phyloP scores from a whole-genome alignment of 352 stramenopile genomes.

The Pythium folliculosum region DNA sequence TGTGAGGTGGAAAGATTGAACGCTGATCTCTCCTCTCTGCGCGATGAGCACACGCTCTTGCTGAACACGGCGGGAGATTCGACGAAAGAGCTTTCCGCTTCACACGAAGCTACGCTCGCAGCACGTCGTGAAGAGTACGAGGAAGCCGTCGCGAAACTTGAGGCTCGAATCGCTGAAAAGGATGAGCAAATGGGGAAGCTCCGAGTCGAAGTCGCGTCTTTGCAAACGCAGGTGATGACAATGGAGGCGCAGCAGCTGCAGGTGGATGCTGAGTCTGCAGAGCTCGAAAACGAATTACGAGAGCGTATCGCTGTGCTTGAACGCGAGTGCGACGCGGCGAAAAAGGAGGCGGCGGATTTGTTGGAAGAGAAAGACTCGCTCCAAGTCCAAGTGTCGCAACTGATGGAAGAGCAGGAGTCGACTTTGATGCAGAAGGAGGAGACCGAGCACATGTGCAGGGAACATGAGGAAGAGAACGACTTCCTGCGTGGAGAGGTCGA shows the following conservation, averaged over 20 bases:
- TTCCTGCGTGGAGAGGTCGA: conserved; percentile 16
- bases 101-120: conserved; percentile 13
- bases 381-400: conserved; percentile 9
- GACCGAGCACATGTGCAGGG: conserved; percentile 8
- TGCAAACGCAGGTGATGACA: conserved; percentile 27
- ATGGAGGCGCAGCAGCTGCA: conserved; percentile 25
- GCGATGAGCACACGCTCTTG: conserved; percentile 12
- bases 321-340: conserved; percentile 7
- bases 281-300: conserved; percentile 15
- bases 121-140: conserved; percentile 11
- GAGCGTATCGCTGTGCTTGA: conserved; percentile 16
- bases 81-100: conserved; percentile 5
- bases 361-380: conserved; percentile 10
- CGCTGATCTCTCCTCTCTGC: conserved; percentile 1
- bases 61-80: conserved; percentile 15
- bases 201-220: conserved; percentile 16
- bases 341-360: conserved; percentile 2
- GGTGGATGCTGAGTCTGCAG: conserved; percentile 19
- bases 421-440: conserved; percentile 16
- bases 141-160: background rate
- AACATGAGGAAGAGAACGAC: conserved; percentile 18
- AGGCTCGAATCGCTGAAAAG: conserved; percentile 6
- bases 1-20: conserved; percentile 12
- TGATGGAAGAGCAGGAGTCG: conserved; percentile 17
- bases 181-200: conserved; percentile 22